Evolutionary conservation across 768 basidiomycete species (phyloP).

Genomic region (Suillus placidus): DNA sequence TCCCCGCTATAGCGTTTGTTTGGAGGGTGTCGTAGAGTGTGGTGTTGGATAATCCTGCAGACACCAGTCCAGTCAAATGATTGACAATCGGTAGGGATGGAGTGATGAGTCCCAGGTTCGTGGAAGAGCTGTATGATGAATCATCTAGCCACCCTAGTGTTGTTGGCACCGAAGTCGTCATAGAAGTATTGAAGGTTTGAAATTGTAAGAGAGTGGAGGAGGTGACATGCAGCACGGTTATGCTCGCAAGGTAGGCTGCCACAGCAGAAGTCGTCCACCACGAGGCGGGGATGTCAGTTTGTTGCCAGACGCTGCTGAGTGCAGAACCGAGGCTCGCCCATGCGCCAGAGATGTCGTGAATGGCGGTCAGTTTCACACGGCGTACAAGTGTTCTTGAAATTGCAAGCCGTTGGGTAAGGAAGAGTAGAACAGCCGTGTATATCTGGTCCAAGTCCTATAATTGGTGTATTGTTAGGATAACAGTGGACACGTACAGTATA

Average conservation of each 20-base stretch:
- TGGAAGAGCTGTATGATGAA: background rate
- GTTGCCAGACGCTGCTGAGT: constrained; percentile 16
- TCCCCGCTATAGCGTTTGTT: background rate
- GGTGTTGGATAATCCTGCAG: constrained; percentile 10
- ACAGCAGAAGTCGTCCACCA: constrained; percentile 8
- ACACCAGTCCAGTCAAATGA: background rate
- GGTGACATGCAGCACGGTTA: constrained; percentile 22
- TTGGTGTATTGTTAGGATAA: background rate
- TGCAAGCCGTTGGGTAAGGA: constrained; percentile 17
- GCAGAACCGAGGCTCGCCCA: constrained; percentile 23
- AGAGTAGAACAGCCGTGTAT: constrained; percentile 16
- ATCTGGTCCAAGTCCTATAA: constrained; percentile 4
- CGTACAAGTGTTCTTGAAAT: constrained; percentile 9
- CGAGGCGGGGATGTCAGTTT: constrained; percentile 16
- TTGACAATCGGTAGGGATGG: background rate
- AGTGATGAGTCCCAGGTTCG: background rate
- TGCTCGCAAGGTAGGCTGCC: constrained; percentile 17
- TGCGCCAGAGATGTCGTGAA: constrained; percentile 18
- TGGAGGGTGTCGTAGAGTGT: constrained; percentile 17
- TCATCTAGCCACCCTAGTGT: constrained; percentile 7
- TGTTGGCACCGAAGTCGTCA: background rate
- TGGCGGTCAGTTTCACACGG: constrained; percentile 16
- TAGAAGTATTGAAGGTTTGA: constrained; percentile 15
- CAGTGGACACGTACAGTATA: background rate
- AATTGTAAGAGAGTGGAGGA: constrained; percentile 20